Base-by-base conservation (phyloP, 768 basidiomycete genomes). In the Tulasnella sp. region DNA sequence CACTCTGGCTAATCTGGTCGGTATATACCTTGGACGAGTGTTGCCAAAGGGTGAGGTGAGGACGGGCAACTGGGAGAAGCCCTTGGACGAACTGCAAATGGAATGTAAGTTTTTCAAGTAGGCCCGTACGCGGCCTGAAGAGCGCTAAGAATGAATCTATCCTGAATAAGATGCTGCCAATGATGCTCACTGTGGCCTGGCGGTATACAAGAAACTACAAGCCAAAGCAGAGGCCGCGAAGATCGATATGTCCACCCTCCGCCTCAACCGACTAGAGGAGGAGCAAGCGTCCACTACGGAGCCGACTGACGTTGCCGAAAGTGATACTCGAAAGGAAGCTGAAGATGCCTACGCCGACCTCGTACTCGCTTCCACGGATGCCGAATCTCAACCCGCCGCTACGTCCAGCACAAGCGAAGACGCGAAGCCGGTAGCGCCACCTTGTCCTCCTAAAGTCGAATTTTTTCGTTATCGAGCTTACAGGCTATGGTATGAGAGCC, bases 31-130 rank as follows among this genome's bases (percentile, higher is more conserved):
- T 38, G 80, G 80, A 36, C 86, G 82, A 79, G 84, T 84, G 1
- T 84, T 89, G 56, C 83, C 82, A 74, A 90, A 89, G 82, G 87
- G 87, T 27, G 84, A 83, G 73, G 89, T 86, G n/a, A 86, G 89
- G 40, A 87, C 82, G 56, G 85, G 87, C 71, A 86, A 89, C 80
- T 89, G 89, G 89, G 88, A 79, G 62, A 82, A 16, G 16, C 68
- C 40, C 85, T 27, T 77, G 76, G 89, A 24, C 84, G 83, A 77
- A 40, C 21, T 9, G 12, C 76, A 77, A 18, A 19, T 56, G 52
- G 56, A 77, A 18, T 77, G 80, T 52, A 81, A 83, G 76, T 89
- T 89, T 0, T 44, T 52, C 3, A 31, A 6, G 44, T 44, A 27
- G 14, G 12, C 21, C 72, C 24, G 48, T 1, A 39, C 27, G 48